Evolutionary conservation across 2,329 filamentous ascomycete species (phyloP).

Genomic region (Dactylellina leptospora): DNA sequence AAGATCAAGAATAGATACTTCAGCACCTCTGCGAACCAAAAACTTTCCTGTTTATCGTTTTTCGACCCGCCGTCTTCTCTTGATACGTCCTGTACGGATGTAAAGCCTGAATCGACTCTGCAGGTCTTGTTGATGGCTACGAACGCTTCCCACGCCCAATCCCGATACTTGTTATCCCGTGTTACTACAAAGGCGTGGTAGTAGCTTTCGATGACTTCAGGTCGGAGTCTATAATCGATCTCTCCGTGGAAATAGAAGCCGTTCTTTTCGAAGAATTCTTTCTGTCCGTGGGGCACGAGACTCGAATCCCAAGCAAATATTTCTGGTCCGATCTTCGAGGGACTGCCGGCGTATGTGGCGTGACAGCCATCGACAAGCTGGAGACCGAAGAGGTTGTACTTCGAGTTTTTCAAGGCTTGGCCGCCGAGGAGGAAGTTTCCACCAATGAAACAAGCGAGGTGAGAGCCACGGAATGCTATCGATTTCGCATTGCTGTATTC

Average conservation of each 20-base stretch:
- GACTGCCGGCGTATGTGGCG: slow-evolving; percentile 73
- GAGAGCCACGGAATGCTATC: slow-evolving; percentile 64
- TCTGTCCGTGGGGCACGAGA: slow-evolving; percentile 63
- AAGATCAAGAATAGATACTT: slow-evolving; percentile 81
- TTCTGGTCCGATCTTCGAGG: slow-evolving; percentile 80
- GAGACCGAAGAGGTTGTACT: slow-evolving; percentile 78
- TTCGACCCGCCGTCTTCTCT: slow-evolving; percentile 68
- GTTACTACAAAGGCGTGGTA: slow-evolving; percentile 88
- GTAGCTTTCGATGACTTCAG: slow-evolving; percentile 82
- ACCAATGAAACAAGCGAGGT: slow-evolving; percentile 81
- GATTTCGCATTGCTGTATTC: slow-evolving; percentile 64
- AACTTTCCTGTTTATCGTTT: slow-evolving; percentile 81
- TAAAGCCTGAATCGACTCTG: slow-evolving; percentile 72
- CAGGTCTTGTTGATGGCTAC: slow-evolving; percentile 73
- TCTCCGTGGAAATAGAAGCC: slow-evolving; percentile 75
- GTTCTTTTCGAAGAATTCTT: slow-evolving; percentile 70
- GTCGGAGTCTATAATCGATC: slow-evolving; percentile 73
- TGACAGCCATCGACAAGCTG: slow-evolving; percentile 75
- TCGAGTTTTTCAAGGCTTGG: slow-evolving; percentile 70
- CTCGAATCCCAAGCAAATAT: slow-evolving; percentile 71
- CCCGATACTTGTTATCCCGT: slow-evolving; percentile 76
- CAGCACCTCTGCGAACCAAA: slow-evolving; percentile 85
- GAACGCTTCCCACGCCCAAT: slow-evolving; percentile 85
- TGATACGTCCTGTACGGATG: slow-evolving; percentile 73
- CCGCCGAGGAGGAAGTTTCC: slow-evolving; percentile 87